Evolutionary conservation across 2,329 filamentous ascomycete genomes (phyloP), one percentile per base, ranked within the genome.

Genomic region (Claviceps humidiphila): DNA sequence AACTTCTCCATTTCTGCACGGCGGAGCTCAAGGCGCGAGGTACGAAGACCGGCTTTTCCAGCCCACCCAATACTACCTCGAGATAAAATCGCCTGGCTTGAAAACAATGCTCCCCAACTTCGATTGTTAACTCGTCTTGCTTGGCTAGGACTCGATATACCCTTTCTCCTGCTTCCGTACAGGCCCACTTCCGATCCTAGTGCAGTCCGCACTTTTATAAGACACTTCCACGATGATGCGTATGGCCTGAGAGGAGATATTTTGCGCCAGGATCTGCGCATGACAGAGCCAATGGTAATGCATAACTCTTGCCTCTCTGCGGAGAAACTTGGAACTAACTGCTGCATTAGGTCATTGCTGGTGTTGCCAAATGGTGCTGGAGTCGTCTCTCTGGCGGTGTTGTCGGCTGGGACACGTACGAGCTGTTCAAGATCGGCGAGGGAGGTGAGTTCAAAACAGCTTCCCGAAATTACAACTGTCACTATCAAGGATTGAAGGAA

Each of bases 341-440:
- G 11, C 20, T 39, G 9, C 4, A 6, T 22, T 41, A 95, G 89
- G 89, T 95, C 53, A 79, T 98, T 51, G 90, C 89, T 58, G 93
- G 90, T 61, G 89, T 96, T 43, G 76, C 93, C 58, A 98, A 97
- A 74, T 98, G 93, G 93, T 97, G 91, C 68, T 98, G 93, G 93
- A 90, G 88, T 66, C 82, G 93, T 70, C 74, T 98, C 49, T 81
- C 85, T 43, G 89, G 89, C 54, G 93, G 93, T 62, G 83, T 98
- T 14, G 90, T 98, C 39, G 89, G 89, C 53, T 97, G 93, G 93
- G 89, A 96, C 63, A 89, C 89, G 43, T 98, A 98, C 64, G 90
- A 97, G 66, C 78, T 95, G 22, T 98, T 98, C 75, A 89, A 87
- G 63, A 84, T 94, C 58, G 93, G 93, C 64, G 93, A 98, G 72